phyloP scores from a whole-genome alignment of 2,329 filamentous ascomycete species.

The Penicillium sp. region DNA sequence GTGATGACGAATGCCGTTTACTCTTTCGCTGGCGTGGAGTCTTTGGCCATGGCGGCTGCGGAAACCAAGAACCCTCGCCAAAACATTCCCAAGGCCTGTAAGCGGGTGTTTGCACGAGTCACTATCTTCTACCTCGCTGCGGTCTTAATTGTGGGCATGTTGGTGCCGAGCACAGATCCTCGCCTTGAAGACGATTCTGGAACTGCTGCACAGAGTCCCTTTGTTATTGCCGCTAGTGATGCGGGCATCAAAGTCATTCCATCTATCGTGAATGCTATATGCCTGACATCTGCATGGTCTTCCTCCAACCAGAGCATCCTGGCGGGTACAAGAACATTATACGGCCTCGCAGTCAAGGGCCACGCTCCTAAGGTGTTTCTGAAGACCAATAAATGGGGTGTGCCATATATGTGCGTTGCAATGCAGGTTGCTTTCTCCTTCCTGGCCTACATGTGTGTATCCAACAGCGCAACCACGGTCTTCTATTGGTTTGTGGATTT shows the following conservation, averaged over 20 bases:
- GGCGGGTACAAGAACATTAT: constrained; percentile 54
- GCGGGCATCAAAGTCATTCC: constrained; percentile 68
- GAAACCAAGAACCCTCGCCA: constrained; percentile 55
- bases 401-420: constrained; percentile 45
- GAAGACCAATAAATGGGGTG: constrained; percentile 32
- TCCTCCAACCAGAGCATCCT: constrained; percentile 67
- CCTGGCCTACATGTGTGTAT: constrained; percentile 47
- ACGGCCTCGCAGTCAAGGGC: constrained; percentile 48
- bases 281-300: constrained; percentile 71
- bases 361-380: constrained; percentile 56
- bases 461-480: constrained; percentile 57
- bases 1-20: constrained; percentile 46
- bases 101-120: constrained; percentile 56
- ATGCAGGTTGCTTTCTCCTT: constrained; percentile 44
- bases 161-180: constrained; percentile 57
- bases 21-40: constrained; percentile 45
- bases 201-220: constrained; percentile 51
- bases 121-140: constrained; percentile 59
- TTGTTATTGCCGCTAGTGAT: constrained; percentile 69
- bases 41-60: constrained; percentile 56
- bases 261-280: constrained; percentile 73
- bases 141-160: constrained; percentile 59
- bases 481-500: constrained; percentile 66
- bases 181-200: constrained; percentile 19
- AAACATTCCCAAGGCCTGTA: constrained; percentile 57